phyloP scores from a whole-genome alignment of 495 filamentous ascomycete genomes.

The Rusavskia elegans region DNA sequence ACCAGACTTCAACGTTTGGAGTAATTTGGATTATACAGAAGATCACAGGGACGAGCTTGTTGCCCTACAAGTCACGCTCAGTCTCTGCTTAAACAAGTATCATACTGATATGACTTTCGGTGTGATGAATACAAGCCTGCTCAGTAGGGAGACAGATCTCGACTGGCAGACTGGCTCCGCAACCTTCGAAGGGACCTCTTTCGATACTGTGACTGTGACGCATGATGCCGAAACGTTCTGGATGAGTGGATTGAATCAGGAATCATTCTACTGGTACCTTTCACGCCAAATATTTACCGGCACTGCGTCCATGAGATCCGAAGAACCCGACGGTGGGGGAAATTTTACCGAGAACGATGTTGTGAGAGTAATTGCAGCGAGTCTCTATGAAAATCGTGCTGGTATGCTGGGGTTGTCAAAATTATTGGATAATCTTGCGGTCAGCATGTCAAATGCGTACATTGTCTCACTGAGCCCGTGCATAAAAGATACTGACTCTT shows the following conservation, averaged over 20 bases:
- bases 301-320: background rate
- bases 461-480: background rate
- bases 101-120: background rate
- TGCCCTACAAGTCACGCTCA: background rate
- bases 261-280: background rate
- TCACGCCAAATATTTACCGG: background rate
- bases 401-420: background rate
- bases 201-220: background rate
- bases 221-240: background rate
- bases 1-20: background rate
- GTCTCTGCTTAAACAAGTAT: background rate
- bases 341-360: background rate
- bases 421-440: background rate
- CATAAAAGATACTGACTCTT: background rate
- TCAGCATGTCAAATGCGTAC: background rate
- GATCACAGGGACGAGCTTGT: background rate
- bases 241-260: background rate
- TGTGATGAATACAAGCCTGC: background rate
- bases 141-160: background rate
- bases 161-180: background rate
- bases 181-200: background rate
- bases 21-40: background rate
- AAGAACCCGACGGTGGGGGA: background rate
- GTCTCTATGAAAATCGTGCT: background rate
- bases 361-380: background rate